A percentile compares a stretch with the other conserved stretches of the same genome.
Conservation (phyloP, 164 flowering plant species). For the Kalanchoe fedtschenkoi region DNA sequence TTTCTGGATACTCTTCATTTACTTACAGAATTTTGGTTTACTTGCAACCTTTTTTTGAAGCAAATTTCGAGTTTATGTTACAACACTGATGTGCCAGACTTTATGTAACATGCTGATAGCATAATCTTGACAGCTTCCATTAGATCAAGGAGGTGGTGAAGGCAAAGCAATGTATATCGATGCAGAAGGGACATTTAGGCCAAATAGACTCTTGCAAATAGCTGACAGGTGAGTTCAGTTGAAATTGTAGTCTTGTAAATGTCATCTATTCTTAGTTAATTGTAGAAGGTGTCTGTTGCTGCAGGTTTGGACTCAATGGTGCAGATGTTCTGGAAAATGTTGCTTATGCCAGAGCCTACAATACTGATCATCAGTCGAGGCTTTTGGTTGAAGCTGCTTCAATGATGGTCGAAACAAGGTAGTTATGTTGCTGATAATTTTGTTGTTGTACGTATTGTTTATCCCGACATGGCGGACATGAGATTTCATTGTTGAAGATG, state of each 20-base stretch:
- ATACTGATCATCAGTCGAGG: slow-evolving; percentile 96
- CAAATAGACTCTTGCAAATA: slow-evolving; percentile 83
- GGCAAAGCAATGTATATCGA: slow-evolving; percentile 98
- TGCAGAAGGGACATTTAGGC: slow-evolving; percentile 97
- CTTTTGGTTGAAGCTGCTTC: slow-evolving; percentile 97
- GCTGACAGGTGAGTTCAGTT: slow-evolving; percentile 84
- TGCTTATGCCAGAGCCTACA: slow-evolving; percentile 98
- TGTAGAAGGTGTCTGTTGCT: slow-evolving; percentile 7
- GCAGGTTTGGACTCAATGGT: slow-evolving; percentile 89
- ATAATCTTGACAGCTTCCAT: slow-evolving; percentile 64
- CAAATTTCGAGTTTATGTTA: not conserved
- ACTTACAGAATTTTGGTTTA: not conserved
- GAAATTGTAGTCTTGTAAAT: not conserved
- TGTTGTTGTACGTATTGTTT: not conserved
- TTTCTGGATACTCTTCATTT: not conserved
- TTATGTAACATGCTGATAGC: not conserved
- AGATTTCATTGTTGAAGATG: not conserved
- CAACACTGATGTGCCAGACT: no score
- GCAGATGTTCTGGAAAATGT: slow-evolving; percentile 95
- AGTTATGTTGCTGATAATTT: not conserved
- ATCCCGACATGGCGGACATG: not conserved
- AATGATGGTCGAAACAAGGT: slow-evolving; percentile 98
- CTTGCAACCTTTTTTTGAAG: not conserved
- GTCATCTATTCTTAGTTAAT: not conserved
- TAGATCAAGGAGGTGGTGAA: slow-evolving; percentile 97